phyloP scores from a whole-genome alignment of 1,139 yeast species.

The Pichia norvegensis region DNA sequence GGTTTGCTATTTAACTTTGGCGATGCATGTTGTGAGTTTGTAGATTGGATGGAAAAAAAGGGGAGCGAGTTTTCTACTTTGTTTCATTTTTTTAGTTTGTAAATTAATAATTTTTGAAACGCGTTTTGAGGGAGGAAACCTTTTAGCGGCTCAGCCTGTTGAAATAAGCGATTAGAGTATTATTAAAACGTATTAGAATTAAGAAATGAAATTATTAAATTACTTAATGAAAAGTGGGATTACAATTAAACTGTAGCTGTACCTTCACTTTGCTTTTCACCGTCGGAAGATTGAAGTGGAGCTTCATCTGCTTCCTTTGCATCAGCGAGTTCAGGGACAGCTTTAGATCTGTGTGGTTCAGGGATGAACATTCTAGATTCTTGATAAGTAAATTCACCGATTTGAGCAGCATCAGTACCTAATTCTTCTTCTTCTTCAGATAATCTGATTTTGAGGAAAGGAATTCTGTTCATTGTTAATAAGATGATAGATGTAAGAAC shows the following conservation, averaged over 20 bases:
- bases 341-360: constrained; percentile 60
- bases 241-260: not conserved
- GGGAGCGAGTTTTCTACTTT: no score
- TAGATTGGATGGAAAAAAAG: no score
- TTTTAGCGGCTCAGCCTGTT: no score
- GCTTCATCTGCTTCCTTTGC: constrained; percentile 23
- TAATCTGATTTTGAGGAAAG: constrained; percentile 75
- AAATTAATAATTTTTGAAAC: no score
- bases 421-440: constrained; percentile 82
- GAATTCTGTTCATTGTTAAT: constrained; percentile 67
- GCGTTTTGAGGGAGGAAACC: no score
- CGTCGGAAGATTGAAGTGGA: constrained; percentile 21
- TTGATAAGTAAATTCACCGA: constrained; percentile 71
- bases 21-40: not conserved
- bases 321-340: constrained; percentile 10
- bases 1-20: not conserved
- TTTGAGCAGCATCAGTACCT: constrained; percentile 85
- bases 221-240: no score
- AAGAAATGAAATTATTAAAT: not conserved
- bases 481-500: constrained; percentile 66
- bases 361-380: constrained; percentile 61
- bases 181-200: not conserved
- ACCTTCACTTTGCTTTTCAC: constrained; percentile 10
- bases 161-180: not conserved
- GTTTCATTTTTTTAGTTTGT: no score